Conservation (phyloP, 495 filamentous ascomycete genomes). For the Penicillium coffeae region DNA sequence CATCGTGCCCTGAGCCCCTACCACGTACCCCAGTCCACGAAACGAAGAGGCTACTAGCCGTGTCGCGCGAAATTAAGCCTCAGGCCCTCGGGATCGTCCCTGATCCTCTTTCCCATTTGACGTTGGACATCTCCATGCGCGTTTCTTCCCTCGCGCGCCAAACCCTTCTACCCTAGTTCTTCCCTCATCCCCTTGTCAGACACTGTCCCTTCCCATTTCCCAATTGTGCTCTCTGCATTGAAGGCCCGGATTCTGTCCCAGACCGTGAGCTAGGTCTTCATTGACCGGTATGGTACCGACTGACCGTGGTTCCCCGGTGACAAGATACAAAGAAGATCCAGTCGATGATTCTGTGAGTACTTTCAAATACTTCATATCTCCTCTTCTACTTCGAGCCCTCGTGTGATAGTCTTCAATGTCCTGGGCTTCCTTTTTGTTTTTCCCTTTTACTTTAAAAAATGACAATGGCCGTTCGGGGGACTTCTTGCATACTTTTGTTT, state of each 20-base stretch:
- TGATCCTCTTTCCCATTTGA: slow-evolving; percentile 5
- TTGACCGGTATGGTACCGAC: slow-evolving; percentile 49
- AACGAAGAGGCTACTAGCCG: slow-evolving; percentile 10
- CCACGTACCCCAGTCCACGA: slow-evolving; percentile 21
- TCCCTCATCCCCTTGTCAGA: slow-evolving; percentile 8
- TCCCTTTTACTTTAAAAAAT: slow-evolving; percentile 23
- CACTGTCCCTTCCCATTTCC: background rate
- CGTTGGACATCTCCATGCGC: slow-evolving; percentile 15
- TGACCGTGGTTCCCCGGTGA: slow-evolving; percentile 38
- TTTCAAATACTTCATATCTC: slow-evolving; percentile 7
- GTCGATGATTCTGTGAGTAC: slow-evolving; percentile 42
- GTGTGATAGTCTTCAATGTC: slow-evolving; percentile 9
- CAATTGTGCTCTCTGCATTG: slow-evolving; percentile 4
- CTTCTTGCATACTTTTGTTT: too few relatives aligned
- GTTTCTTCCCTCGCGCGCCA: slow-evolving; percentile 18
- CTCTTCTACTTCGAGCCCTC: background rate
- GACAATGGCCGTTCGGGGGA: too few relatives aligned
- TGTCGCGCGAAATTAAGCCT: slow-evolving; percentile 23
- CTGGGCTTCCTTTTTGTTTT: slow-evolving; percentile 12
- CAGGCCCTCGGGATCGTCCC: slow-evolving; percentile 15
- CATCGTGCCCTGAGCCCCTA: slow-evolving; percentile 27
- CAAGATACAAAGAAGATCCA: slow-evolving; percentile 44
- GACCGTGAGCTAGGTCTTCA: slow-evolving; percentile 29
- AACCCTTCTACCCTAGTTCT: slow-evolving; percentile 11
- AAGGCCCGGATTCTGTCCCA: slow-evolving; percentile 12